Base-by-base conservation (phyloP, 306 rosid species). In the Prunus armeniaca region DNA sequence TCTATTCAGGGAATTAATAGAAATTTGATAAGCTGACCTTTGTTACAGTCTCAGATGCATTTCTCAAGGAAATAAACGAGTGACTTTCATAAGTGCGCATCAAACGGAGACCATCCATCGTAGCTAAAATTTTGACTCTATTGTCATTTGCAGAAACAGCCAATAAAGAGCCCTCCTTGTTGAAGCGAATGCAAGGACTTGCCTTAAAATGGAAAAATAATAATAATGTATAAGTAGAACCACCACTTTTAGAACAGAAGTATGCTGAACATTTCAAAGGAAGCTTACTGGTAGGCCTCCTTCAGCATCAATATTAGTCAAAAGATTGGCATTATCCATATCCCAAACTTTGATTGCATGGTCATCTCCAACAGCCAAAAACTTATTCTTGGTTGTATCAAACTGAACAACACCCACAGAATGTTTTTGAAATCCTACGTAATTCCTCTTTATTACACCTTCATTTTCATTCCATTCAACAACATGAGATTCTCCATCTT, bases 401-500 rank as follows among this genome's bases (percentile, higher is more conserved):
- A 89, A 89, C 63, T 91, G 97, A 78, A 93, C 87, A 9, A 90
- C 86, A 63, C 86, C 96, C n/a, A 52, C 60, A 77, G 97, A 91
- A 9, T 83, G 90, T 78, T 88, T 91, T 38, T 83, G 90, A 81
- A 91, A 87, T 77, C 98, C 98, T 83, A 83, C 85, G 27, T 93
- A 91, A 63, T 87, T 80, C 74, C 97, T 88, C 87, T 88, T 91
- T 20, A 93, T 87, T 25, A 85, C 86, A 73, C 97, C 93, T 79
- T 91, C 98, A 79, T 85, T 86, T 82, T 93, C 96, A 69, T 91
- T 88, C 97, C 97, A 93, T 79, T 91, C 98, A 75, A 90, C 97
- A 77, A 91, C 85, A 72, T 88, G 87, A 17, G 97, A 93, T 22
- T 87, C 90, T n/a, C 98, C 97, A 0, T 86, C 92, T 82, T 88